phyloP scores from a whole-genome alignment of 2,329 filamentous ascomycete species.

The Tolypocladium capitatum region DNA sequence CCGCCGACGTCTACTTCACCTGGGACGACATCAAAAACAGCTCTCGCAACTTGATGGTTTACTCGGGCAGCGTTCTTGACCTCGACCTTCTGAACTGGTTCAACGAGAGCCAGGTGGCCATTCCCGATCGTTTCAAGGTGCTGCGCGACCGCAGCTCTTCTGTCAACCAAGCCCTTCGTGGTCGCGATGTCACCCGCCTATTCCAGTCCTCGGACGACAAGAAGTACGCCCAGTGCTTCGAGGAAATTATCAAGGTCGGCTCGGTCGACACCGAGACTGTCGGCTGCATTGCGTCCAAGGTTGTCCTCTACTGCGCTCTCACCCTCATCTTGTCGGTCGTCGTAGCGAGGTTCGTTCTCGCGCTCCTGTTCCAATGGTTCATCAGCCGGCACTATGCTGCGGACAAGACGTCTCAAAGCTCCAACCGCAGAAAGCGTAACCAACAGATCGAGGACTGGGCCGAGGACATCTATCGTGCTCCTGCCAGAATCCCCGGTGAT shows the following conservation, averaged over 20 bases:
- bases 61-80: constrained; percentile 87
- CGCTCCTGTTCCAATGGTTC: constrained; percentile 93
- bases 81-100: constrained; percentile 84
- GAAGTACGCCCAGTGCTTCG: constrained; percentile 70
- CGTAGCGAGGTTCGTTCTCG: constrained; percentile 71
- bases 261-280: constrained; percentile 92
- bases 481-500: constrained; percentile 67
- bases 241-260: constrained; percentile 90
- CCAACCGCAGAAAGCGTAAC: constrained; percentile 70
- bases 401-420: constrained; percentile 68
- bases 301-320: constrained; percentile 88
- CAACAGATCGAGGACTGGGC: constrained; percentile 96
- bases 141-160: constrained; percentile 54
- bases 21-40: constrained; percentile 89
- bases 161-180: constrained; percentile 52
- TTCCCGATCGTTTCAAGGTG: constrained; percentile 66
- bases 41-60: constrained; percentile 83
- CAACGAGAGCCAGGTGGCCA: constrained; percentile 63
- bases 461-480: constrained; percentile 91
- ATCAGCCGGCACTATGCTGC: constrained; percentile 76
- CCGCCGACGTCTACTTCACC: constrained; percentile 87
- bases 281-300: constrained; percentile 92
- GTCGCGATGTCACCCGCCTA: constrained; percentile 77
- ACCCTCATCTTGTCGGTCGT: constrained; percentile 89
- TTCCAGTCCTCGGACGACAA: constrained; percentile 73